Percentiles rank a stretch among this genome's conserved stretches.
These are phyloP conservation scores for Stylonectria norvegica DNA, from an alignment of 2,329 filamentous ascomycete species.

Conservation along the genomic window DNA sequence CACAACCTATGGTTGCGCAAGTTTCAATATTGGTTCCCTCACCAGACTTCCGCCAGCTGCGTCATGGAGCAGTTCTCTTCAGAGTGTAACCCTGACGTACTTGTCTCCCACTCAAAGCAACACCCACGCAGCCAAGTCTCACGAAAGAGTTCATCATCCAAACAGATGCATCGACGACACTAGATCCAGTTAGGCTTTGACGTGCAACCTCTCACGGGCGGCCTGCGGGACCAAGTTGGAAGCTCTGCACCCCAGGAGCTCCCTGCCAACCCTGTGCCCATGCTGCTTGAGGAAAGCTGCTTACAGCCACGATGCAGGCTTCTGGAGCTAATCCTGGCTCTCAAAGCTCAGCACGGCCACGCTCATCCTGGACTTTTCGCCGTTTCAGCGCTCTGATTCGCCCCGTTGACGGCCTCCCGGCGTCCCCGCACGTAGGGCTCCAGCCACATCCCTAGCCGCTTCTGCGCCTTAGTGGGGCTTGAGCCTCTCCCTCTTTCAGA, in stretches of 20 bases:
- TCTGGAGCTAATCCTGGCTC: slow-evolving; percentile 5
- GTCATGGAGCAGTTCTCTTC: too few species aligned
- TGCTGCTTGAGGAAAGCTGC: slow-evolving; percentile 16
- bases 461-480: slow-evolving; percentile 10
- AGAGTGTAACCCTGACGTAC: too few species aligned
- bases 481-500: too few species aligned
- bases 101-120: too few species aligned
- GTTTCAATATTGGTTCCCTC: background rate
- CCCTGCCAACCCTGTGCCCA: slow-evolving; percentile 9
- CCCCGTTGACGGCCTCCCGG: slow-evolving; percentile 22
- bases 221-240: background rate
- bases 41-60: too few species aligned
- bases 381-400: slow-evolving; percentile 15
- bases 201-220: background rate
- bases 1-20: too few species aligned
- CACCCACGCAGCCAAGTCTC: too few species aligned
- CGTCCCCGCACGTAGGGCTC: slow-evolving; percentile 22
- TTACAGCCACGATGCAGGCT: slow-evolving; percentile 13
- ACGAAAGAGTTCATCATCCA: too few species aligned
- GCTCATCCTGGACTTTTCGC: slow-evolving; percentile 5
- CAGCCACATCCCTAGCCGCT: slow-evolving; percentile 20
- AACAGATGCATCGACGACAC: too few species aligned
- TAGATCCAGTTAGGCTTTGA: too few species aligned
- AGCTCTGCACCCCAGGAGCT: background rate
- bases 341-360: slow-evolving; percentile 20